Conservation (phyloP, 2,329 filamentous ascomycete species). For the Nannizzia gypsea region DNA sequence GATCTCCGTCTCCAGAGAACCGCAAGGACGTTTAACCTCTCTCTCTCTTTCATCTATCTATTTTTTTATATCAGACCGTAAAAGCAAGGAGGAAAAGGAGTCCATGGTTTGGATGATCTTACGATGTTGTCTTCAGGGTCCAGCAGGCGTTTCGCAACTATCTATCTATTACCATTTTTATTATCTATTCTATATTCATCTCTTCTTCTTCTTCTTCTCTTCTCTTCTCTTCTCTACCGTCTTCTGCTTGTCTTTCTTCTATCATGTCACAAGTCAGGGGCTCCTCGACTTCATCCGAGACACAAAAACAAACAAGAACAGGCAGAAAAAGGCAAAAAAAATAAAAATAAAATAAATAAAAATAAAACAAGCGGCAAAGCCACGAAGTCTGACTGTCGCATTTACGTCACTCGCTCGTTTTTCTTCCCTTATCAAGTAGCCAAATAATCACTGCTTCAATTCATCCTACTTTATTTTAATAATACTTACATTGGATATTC, state of each 20-base stretch:
- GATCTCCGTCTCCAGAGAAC: slow-evolving; percentile 25
- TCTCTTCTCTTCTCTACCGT: neutral
- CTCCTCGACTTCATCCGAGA: neutral
- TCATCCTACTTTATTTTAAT: neutral
- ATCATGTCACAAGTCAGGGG: neutral
- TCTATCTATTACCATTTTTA: neutral
- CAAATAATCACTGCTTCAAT: neutral
- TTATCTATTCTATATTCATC: too few species aligned
- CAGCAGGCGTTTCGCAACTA: slow-evolving; percentile 3
- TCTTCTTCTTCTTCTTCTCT: too few species aligned
- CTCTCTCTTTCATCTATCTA: neutral
- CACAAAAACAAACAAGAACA: neutral
- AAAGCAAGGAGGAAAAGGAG: neutral
- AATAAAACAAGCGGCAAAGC: neutral
- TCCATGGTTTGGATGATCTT: neutral
- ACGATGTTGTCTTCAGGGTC: neutral
- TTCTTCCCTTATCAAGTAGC: neutral
- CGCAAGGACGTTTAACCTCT: slow-evolving; percentile 26
- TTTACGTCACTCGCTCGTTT: neutral
- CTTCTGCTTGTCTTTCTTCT: neutral
- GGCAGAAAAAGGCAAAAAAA: neutral
- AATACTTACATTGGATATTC: too few species aligned
- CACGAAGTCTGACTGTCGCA: neutral
- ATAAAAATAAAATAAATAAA: too few species aligned
- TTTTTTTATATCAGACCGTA: neutral